A percentile compares a stretch with the other conserved stretches of the same genome.
These are phyloP conservation scores for Tetragonia tetragonoides DNA, from an alignment of 148 eudicot genomes.

Conservation along the genomic window DNA sequence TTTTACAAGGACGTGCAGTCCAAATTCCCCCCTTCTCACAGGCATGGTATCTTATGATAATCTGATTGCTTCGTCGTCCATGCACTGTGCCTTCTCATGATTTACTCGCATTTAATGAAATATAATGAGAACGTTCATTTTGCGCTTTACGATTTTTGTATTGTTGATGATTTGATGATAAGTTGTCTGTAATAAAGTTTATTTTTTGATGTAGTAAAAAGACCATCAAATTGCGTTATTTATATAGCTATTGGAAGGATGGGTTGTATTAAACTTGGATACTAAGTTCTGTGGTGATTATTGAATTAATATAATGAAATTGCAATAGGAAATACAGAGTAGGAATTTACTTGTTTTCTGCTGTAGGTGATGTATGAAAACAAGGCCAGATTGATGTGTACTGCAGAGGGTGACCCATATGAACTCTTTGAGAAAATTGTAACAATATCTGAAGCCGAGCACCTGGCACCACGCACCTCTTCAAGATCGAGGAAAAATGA, in stretches of 20 bases:
- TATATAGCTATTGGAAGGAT: not conserved
- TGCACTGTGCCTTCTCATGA: too few relatives aligned
- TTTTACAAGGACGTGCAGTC: not conserved
- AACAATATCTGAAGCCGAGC: slow-evolving; percentile 79
- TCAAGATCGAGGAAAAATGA: slow-evolving; percentile 77
- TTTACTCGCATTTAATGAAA: too few relatives aligned
- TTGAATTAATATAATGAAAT: not conserved
- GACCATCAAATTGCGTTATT: not conserved
- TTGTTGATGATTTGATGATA: too few relatives aligned
- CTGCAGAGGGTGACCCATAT: slow-evolving; percentile 81
- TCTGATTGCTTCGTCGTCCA: too few relatives aligned
- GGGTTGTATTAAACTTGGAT: not conserved
- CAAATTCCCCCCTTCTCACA: too few relatives aligned
- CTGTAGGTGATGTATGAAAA: slow-evolving; percentile 91
- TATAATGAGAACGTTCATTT: too few relatives aligned
- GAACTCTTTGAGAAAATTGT: slow-evolving; percentile 72
- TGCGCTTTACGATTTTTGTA: too few relatives aligned
- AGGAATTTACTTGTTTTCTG: not conserved
- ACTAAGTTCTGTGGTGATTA: not conserved
- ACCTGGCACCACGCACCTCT: slow-evolving; percentile 67
- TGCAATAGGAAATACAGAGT: not conserved
- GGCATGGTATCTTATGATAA: too few relatives aligned
- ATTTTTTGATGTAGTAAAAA: too few relatives aligned
- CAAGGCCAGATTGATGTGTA: slow-evolving; percentile 69
- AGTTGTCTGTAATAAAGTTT: too few relatives aligned